phyloP scores from a whole-genome alignment of 148 eudicot species.

The Limonium bicolor region DNA sequence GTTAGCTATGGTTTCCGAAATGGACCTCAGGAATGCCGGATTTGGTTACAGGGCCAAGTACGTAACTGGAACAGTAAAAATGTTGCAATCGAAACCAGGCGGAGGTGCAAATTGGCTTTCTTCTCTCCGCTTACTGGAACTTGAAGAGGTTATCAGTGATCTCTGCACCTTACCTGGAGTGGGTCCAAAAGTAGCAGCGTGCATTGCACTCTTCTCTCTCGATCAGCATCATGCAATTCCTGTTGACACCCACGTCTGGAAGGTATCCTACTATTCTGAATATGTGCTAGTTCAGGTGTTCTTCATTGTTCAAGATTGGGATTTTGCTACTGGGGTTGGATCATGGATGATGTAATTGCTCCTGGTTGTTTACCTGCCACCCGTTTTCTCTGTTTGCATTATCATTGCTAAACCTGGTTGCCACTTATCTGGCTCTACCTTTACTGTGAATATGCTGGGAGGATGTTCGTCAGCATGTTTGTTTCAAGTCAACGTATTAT shows the following conservation, averaged over 20 bases:
- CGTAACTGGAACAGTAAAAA: conserved; percentile 54
- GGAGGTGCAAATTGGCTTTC: conserved; percentile 83
- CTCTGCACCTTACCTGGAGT: conserved; percentile 77
- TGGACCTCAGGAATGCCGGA: conserved; percentile 71
- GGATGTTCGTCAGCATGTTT: too few species aligned
- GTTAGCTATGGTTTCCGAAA: conserved; percentile 49
- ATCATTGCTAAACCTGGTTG: too few species aligned
- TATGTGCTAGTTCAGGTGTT: too few species aligned
- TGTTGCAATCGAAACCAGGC: conserved; percentile 56
- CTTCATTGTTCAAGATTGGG: too few species aligned
- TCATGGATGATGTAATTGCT: too few species aligned
- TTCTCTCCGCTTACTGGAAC: conserved; percentile 56
- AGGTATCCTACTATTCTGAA: too few species aligned
- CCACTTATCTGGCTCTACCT: too few species aligned
- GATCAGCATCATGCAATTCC: conserved; percentile 99
- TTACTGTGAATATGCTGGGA: too few species aligned
- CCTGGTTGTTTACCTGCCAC: too few species aligned
- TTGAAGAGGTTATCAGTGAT: conserved; percentile 47
- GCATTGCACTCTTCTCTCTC: conserved; percentile 86
- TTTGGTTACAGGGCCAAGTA: conserved; percentile 97
- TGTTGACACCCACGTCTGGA: conserved; percentile 94
- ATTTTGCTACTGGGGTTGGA: too few species aligned
- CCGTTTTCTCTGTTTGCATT: too few species aligned
- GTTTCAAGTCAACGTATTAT: too few species aligned
- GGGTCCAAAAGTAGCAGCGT: conserved; percentile 97